phyloP scores from a whole-genome alignment of 2,329 filamentous ascomycete species.

The Claviceps quebecensis region DNA sequence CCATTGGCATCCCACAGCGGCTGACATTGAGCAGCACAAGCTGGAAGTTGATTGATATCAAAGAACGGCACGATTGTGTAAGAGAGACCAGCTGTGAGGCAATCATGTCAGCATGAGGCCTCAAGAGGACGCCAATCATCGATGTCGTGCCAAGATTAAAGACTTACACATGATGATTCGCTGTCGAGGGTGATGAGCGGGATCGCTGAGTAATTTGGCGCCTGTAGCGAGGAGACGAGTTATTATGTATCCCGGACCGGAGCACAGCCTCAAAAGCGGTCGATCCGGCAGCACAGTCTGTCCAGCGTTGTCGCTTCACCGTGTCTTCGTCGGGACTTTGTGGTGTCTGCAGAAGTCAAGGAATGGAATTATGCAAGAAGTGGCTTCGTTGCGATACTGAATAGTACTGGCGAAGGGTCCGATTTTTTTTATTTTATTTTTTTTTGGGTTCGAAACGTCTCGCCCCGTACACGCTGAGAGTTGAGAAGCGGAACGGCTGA shows the following conservation, averaged over 20 bases:
- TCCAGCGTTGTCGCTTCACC: neutral
- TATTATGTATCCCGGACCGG: neutral
- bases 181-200: neutral
- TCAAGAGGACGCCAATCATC: neutral
- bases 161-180: neutral
- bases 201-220: neutral
- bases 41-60: conserved; percentile 34
- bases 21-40: conserved; percentile 46
- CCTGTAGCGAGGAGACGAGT: neutral
- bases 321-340: neutral
- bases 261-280: neutral
- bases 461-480: neutral
- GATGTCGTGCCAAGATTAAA: neutral
- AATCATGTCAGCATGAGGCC: neutral
- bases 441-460: neutral
- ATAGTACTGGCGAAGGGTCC: neutral
- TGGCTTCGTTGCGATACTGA: neutral
- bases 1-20: conserved; percentile 56
- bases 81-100: conserved; percentile 5
- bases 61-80: conserved; percentile 44
- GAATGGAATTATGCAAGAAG: neutral
- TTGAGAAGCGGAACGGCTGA: neutral
- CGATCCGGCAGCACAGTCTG: neutral
- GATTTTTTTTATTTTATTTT: neutral
- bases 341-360: neutral